Base-by-base conservation (phyloP, 768 basidiomycete genomes). In the Lactarius quietus region DNA sequence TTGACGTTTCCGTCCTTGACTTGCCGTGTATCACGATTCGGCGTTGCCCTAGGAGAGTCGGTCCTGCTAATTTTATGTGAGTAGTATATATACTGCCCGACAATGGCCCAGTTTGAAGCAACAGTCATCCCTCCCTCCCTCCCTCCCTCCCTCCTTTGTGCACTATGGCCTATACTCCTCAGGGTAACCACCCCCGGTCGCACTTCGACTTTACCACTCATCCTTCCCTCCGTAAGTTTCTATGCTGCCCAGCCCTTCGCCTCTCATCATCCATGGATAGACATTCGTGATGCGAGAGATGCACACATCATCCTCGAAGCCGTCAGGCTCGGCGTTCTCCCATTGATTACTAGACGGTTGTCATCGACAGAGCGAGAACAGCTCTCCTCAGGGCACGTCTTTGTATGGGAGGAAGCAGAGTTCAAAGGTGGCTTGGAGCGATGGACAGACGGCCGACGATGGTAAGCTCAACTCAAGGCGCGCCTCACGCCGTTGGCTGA, bases 361-460 rank as follows among this genome's bases (percentile, higher is more conserved):
- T 82, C 86, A 15, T 79, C 85, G 3, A 84, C 77, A 64, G 90
- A 92, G 72, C 79, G 90, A 52, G 89, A 89, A 38, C 84, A 86
- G 48, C 78, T 92, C 6, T 73, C 73, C 43, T 88, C 89, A 58
- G 90, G 90, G 2, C 88, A 91, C 65, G 83, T 92, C 48, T 92
- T 90, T 70, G 90, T 92, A 43, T 92, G 90, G 90, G 90, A 92
- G 70, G 90, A 92, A 73, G 88, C 89, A 4, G 89, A 88, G 68
- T 80, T 83, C 59, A 90, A 90, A 64, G 76, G 76, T 12, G 76
- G 75, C 20, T 76, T 90, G 41, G 78, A 91, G 63, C 82, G 90
- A 29, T 92, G 90, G 90, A 92, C 90, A 20, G 90, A 92, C 72
- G 90, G 90, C 17, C 80, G 89, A 68, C 79, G 90, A 77, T 92